These are phyloP conservation scores for Lactuca saligna DNA, from an alignment of 129 eudicot genomes.

Conservation along the genomic window DNA sequence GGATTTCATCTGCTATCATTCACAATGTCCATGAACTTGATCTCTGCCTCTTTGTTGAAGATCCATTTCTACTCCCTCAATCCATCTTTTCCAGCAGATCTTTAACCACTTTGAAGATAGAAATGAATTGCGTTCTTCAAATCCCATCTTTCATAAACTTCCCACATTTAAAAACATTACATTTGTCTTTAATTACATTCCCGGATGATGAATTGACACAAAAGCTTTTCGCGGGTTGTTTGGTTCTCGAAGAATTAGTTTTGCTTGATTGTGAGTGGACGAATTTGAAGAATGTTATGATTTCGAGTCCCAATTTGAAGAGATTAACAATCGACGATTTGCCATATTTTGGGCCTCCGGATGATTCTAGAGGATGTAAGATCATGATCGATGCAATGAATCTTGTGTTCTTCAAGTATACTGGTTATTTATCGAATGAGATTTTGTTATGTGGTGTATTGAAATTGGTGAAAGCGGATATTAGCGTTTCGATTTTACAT, in stretches of 20 bases:
- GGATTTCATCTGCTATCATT: constrained; percentile 51
- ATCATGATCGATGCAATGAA: constrained; percentile 50
- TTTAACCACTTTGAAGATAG: constrained; percentile 43
- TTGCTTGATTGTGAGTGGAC: constrained; percentile 72
- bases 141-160: constrained; percentile 50
- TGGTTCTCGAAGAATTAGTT: constrained; percentile 63
- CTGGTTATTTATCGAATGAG: constrained; percentile 50
- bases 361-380: constrained; percentile 43
- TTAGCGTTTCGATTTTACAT: constrained; percentile 44
- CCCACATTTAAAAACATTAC: constrained; percentile 50
- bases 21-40: constrained; percentile 61
- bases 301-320: constrained; percentile 45
- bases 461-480: constrained; percentile 38
- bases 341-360: constrained; percentile 51
- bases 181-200: constrained; percentile 52
- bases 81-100: constrained; percentile 43
- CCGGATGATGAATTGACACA: constrained; percentile 41
- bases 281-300: constrained; percentile 41
- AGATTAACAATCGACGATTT: constrained; percentile 63
- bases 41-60: constrained; percentile 69
- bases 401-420: constrained; percentile 46
- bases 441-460: constrained; percentile 36
- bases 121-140: constrained; percentile 56
- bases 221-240: constrained; percentile 60
- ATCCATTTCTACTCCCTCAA: constrained; percentile 45